A percentile compares a stretch with the other conserved stretches of the same genome.
Conservation (phyloP, 768 basidiomycete genomes). For the Hypholoma sublateritium region DNA sequence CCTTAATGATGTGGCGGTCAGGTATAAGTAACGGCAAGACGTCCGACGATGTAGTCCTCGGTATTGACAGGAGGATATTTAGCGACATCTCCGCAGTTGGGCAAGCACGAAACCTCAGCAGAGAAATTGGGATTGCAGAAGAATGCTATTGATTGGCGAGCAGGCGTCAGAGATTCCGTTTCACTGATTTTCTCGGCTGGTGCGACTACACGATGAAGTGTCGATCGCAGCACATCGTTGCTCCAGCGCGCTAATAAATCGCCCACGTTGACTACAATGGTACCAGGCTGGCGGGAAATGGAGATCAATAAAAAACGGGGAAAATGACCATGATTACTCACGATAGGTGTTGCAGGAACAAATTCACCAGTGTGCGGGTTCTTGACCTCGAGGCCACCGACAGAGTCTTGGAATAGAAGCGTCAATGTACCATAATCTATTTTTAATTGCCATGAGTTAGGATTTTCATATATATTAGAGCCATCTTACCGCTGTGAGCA, state of each 20-base stretch:
- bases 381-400: slow-evolving; percentile 82
- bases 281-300: slow-evolving; percentile 55
- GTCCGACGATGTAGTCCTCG: slow-evolving; percentile 75
- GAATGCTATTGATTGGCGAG: slow-evolving; percentile 80
- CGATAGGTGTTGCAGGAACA: slow-evolving; percentile 74
- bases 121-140: slow-evolving; percentile 84
- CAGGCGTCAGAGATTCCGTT: slow-evolving; percentile 56
- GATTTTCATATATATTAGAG: neutral
- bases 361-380: slow-evolving; percentile 75
- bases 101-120: slow-evolving; percentile 67
- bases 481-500: slow-evolving; percentile 63
- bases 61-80: slow-evolving; percentile 76
- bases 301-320: slow-evolving; percentile 1
- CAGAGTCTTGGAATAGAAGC: slow-evolving; percentile 76
- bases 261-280: slow-evolving; percentile 81
- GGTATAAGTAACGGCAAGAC: slow-evolving; percentile 59
- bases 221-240: slow-evolving; percentile 76
- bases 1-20: slow-evolving; percentile 22
- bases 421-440: slow-evolving; percentile 82
- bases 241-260: slow-evolving; percentile 84
- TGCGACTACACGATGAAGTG: slow-evolving; percentile 81
- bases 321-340: slow-evolving; percentile 32
- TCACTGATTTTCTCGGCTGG: slow-evolving; percentile 53
- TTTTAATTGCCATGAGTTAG: neutral
- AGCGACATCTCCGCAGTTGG: slow-evolving; percentile 54